These are phyloP conservation scores for Fusarium vanettenii DNA, from an alignment of 2,329 filamentous ascomycete species.

Conservation along the genomic window DNA sequence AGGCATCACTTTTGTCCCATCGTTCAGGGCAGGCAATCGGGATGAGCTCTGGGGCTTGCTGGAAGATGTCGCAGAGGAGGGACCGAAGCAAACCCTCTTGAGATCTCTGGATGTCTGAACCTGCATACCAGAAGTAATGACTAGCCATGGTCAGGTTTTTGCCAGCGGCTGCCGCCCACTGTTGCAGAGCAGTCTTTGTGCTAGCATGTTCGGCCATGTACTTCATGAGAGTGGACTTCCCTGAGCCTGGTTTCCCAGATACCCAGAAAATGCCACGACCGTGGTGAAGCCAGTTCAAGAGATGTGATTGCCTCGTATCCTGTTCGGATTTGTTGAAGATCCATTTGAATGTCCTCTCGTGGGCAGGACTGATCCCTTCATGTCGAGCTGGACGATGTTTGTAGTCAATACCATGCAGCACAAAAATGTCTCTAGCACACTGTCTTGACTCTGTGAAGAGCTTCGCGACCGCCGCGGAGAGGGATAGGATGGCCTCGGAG, in stretches of 20 bases:
- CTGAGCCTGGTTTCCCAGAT: background rate
- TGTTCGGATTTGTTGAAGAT: background rate
- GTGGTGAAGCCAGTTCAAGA: background rate
- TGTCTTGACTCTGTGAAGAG: background rate
- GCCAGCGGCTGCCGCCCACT: background rate
- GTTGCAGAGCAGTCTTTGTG: background rate
- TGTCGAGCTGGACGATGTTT: background rate
- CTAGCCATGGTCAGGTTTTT: background rate
- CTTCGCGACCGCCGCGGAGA: background rate
- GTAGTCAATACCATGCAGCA: background rate
- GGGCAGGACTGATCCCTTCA: background rate
- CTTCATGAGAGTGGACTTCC: background rate
- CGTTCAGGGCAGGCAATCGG: background rate
- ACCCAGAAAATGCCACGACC: background rate
- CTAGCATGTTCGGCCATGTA: background rate
- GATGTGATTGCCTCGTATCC: background rate
- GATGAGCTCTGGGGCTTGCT: background rate
- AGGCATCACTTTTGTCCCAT: background rate
- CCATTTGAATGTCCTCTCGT: background rate
- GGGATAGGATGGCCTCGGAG: background rate
- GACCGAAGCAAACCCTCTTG: background rate
- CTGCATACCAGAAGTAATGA: background rate
- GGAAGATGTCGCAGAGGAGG: background rate
- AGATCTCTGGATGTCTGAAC: background rate
- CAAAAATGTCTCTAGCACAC: background rate